These are phyloP conservation scores for Phlegmacium glaucopus DNA, from an alignment of 768 basidiomycete genomes.

Conservation along the genomic window DNA sequence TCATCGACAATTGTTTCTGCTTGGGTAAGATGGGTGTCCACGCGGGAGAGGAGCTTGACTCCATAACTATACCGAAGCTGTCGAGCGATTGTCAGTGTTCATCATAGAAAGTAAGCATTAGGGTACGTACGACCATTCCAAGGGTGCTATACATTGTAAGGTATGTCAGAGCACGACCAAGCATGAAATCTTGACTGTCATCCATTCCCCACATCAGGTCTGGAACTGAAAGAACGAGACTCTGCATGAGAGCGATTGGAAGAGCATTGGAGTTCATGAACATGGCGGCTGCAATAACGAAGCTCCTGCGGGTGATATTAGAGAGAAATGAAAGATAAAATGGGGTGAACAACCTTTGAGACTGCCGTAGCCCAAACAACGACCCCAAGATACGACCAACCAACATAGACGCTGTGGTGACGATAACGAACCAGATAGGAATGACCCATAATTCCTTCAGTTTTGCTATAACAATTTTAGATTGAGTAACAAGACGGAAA, in stretches of 20 bases:
- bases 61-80: slow-evolving; percentile 96
- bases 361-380: slow-evolving; percentile 62
- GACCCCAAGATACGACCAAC: slow-evolving; percentile 63
- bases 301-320: slow-evolving; percentile 45
- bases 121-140: slow-evolving; percentile 81
- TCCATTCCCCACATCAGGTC: slow-evolving; percentile 77
- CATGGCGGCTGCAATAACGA: slow-evolving; percentile 79
- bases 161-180: slow-evolving; percentile 87
- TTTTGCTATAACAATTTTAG: slow-evolving; percentile 45
- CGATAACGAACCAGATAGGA: slow-evolving; percentile 78
- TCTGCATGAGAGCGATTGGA: slow-evolving; percentile 93
- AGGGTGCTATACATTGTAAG: slow-evolving; percentile 91
- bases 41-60: slow-evolving; percentile 73
- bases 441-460: slow-evolving; percentile 81
- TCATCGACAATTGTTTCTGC: slow-evolving; percentile 22
- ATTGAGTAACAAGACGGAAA: neutral
- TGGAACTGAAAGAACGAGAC: slow-evolving; percentile 78
- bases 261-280: slow-evolving; percentile 96
- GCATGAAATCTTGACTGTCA: slow-evolving; percentile 84
- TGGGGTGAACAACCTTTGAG: slow-evolving; percentile 59
- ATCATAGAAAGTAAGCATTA: neutral
- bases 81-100: neutral
- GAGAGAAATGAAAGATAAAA: neutral
- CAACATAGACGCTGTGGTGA: slow-evolving; percentile 68
- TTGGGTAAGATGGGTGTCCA: slow-evolving; percentile 41